phyloP scores from a whole-genome alignment of 768 basidiomycete genomes.

The Panellus pusillus region DNA sequence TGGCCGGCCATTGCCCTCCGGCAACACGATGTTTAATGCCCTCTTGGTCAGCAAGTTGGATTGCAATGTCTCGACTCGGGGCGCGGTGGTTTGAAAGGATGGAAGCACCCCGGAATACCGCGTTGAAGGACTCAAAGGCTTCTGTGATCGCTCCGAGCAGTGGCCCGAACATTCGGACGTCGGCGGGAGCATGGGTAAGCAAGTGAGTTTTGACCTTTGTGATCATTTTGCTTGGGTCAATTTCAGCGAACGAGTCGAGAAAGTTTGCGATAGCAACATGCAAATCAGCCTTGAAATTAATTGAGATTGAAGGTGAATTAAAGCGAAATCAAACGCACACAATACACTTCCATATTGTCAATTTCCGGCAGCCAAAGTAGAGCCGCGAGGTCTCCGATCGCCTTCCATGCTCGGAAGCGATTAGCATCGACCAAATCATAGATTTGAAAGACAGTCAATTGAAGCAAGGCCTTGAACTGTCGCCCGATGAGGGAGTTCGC shows the following conservation, averaged over 20 bases:
- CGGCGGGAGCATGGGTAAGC: conserved; percentile 14
- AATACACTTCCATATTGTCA: conserved; percentile 33
- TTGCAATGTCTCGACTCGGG: too few relatives aligned
- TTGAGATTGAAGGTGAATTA: neutral
- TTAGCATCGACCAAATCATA: conserved; percentile 30
- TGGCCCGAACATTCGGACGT: too few relatives aligned
- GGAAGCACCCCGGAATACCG: too few relatives aligned
- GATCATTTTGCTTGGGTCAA: conserved; percentile 21
- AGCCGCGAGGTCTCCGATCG: conserved; percentile 34
- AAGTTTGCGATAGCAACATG: conserved; percentile 19
- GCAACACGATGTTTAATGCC: conserved; percentile 18
- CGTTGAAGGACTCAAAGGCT: conserved; percentile 30
- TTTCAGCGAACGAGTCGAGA: conserved; percentile 20
- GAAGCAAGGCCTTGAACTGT: too few relatives aligned
- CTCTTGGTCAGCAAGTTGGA: too few relatives aligned
- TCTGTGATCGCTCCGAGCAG: conserved; percentile 17
- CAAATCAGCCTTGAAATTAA: conserved; percentile 12
- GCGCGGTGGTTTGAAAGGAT: too few relatives aligned
- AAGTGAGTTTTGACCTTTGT: conserved; percentile 21
- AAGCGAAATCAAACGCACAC: conserved; percentile 22
- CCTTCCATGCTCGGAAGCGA: conserved; percentile 31
- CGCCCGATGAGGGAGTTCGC: conserved; percentile 44
- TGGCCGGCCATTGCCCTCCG: conserved; percentile 20
- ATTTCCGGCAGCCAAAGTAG: conserved; percentile 45
- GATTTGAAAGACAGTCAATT: conserved; percentile 37